These are phyloP conservation scores for Aspergillus neoniger DNA, from an alignment of 2,329 filamentous ascomycete genomes.

Conservation along the genomic window DNA sequence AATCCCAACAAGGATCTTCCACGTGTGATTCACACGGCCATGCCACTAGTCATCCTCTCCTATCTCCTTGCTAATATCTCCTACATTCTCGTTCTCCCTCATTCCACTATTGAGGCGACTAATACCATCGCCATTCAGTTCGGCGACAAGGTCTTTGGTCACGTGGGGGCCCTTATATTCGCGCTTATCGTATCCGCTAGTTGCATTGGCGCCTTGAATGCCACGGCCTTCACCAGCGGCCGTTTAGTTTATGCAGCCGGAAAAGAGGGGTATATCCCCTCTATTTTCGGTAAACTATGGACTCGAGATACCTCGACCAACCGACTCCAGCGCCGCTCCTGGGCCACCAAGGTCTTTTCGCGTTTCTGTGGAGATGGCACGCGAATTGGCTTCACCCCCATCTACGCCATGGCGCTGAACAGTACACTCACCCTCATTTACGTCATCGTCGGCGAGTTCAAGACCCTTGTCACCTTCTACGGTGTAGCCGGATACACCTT, in stretches of 20 bases:
- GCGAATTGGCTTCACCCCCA: slow-evolving; percentile 87
- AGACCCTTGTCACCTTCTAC: slow-evolving; percentile 92
- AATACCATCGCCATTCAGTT: slow-evolving; percentile 98
- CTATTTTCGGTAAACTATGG: slow-evolving; percentile 80
- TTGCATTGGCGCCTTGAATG: slow-evolving; percentile 93
- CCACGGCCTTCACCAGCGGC: slow-evolving; percentile 88
- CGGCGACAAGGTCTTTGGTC: slow-evolving; percentile 84
- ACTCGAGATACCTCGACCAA: slow-evolving; percentile 49
- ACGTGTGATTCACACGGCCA: slow-evolving; percentile 91
- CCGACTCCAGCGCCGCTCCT: slow-evolving; percentile 51
- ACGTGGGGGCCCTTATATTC: slow-evolving; percentile 76
- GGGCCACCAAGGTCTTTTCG: slow-evolving; percentile 61
- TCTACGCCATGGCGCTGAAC: slow-evolving; percentile 87
- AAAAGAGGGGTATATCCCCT: slow-evolving; percentile 90
- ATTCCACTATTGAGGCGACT: slow-evolving; percentile 75
- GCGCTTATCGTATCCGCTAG: slow-evolving; percentile 87
- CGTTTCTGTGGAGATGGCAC: slow-evolving; percentile 73
- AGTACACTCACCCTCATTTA: slow-evolving; percentile 71
- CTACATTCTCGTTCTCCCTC: slow-evolving; percentile 91
- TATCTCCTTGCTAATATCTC: slow-evolving; percentile 90
- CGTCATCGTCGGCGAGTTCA: slow-evolving; percentile 84
- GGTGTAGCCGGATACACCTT: slow-evolving; percentile 96
- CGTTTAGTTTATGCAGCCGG: slow-evolving; percentile 91
- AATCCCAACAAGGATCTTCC: slow-evolving; percentile 88
- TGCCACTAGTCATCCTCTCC: slow-evolving; percentile 86